Base-by-base conservation (phyloP, 345 rosid genomes). In the Pugionium cornutum region DNA sequence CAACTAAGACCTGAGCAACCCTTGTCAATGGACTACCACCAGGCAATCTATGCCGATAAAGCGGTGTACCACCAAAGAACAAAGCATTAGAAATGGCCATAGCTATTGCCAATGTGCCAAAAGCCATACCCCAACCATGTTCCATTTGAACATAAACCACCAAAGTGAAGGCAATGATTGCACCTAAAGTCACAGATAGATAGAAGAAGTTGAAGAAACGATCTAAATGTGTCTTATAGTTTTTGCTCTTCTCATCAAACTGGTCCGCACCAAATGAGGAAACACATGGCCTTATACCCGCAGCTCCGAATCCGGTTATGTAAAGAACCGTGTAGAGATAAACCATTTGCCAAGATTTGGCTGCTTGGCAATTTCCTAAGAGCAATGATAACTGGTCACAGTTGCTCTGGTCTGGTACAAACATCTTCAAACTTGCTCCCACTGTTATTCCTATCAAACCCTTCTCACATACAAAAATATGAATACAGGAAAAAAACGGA, bases 241-340 rank as follows among this genome's bases (percentile, higher is more conserved):
- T 76, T 72, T 49, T 67, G 61, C 86, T 84, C 49, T 71, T 84
- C 79, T 92, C 98, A 55, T 92, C 92, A 59, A 92, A 92, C 82
- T 92, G 98, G 78, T 92, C 98, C 3, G 96, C 98, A 58, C 98
- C 98, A 43, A 89, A 92, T 2, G 98, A 92, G 10, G 98, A 92
- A 56, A 92, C 95, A 53, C 98, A 92, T 5, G 98, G 98, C 53
- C 98, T 80, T 67, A 92, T 92, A 4, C 96, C 98, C 0, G 98
- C 92, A 9, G 98, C 96, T 32, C 98, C 96, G 1, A 92, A 84
- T 41, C 84, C 98, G 4, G 92, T 87, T 66, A 86, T 67, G 53
- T 92, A 92, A 40, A 92, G 96, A 57, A 87, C 87, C 0, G 81
- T 68, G 37, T 85, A 78, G 56, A 92, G 96, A 48, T 81, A 92